phyloP scores from a whole-genome alignment of 2,329 filamentous ascomycete genomes.

The Phaeoacremonium minimum region DNA sequence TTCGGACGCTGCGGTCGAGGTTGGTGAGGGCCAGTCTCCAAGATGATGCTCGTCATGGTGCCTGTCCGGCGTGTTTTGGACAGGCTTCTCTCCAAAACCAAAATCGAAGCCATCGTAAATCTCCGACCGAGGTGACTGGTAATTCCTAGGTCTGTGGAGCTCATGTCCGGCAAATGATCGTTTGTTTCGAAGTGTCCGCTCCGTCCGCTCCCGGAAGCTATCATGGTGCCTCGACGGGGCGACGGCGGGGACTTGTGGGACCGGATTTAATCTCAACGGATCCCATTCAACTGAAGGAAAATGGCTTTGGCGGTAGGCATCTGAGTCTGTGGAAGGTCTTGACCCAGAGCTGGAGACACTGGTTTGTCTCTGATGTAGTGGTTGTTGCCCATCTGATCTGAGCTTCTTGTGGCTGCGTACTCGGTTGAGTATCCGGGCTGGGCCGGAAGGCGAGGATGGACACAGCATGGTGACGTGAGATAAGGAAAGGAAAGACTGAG shows the following conservation, averaged over 20 bases:
- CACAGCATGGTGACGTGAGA: conserved; percentile 6
- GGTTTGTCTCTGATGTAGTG: conserved; percentile 7
- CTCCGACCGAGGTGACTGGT: conserved; percentile 12
- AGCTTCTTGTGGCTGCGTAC: conserved; percentile 10
- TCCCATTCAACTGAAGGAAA: conserved; percentile 22
- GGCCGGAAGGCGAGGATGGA: conserved; percentile 4
- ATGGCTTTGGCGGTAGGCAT: conserved; percentile 12
- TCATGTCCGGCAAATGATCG: conserved; percentile 5
- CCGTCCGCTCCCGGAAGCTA: conserved; percentile 3
- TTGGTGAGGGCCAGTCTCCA: conserved; percentile 9
- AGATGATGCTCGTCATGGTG: conserved; percentile 4
- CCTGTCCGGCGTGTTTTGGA: conserved; percentile 2
- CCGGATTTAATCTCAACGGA: conserved; percentile 26
- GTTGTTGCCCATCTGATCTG: conserved; percentile 1
- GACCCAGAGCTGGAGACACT: conserved; percentile 12
- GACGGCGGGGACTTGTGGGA: conserved; percentile 1
- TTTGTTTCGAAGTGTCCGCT: conserved; percentile 3
- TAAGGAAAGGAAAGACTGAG: not conserved
- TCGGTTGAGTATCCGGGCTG: conserved; percentile 7
- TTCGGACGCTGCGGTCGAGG: conserved; percentile 9
- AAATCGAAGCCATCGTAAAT: conserved; percentile 28
- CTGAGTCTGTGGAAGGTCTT: conserved; percentile 13
- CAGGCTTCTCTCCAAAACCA: conserved; percentile 16
- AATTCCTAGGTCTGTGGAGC: conserved; percentile 3
- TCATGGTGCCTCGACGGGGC: conserved; percentile 5